These are phyloP conservation scores for California macrophylla DNA, from an alignment of 441 rosid species.

Conservation along the genomic window DNA sequence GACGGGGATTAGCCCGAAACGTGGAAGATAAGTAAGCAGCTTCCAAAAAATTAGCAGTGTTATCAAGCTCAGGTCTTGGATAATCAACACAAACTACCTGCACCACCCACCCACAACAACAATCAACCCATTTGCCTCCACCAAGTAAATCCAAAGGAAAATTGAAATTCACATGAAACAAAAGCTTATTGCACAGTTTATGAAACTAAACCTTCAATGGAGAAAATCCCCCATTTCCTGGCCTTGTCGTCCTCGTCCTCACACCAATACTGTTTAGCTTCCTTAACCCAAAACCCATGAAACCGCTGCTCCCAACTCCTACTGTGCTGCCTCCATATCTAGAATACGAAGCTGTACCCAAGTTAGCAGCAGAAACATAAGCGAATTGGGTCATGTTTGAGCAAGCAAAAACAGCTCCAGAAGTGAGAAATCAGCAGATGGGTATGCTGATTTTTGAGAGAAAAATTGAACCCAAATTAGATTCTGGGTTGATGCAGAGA, in stretches of 20 bases:
- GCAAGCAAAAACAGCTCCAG: neutral
- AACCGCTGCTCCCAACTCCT: neutral
- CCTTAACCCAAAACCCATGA: neutral
- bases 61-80: constrained; percentile 78
- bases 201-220: neutral
- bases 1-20: constrained; percentile 56
- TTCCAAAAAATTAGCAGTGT: constrained; percentile 64
- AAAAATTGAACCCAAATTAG: neutral
- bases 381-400: neutral
- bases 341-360: neutral
- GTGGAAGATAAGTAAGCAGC: constrained; percentile 71
- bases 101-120: neutral
- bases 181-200: neutral
- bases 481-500: neutral
- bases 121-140: neutral
- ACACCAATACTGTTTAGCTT: neutral
- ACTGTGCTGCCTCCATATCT: neutral
- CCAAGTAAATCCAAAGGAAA: neutral
- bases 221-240: neutral
- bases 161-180: neutral
- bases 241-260: neutral
- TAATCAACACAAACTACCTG: constrained; percentile 79
- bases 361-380: neutral
- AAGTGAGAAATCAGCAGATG: neutral
- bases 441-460: neutral